Evolutionary conservation across 2,329 filamentous ascomycete genomes (phyloP).

Genomic region (Trichoderma lentiforme): DNA sequence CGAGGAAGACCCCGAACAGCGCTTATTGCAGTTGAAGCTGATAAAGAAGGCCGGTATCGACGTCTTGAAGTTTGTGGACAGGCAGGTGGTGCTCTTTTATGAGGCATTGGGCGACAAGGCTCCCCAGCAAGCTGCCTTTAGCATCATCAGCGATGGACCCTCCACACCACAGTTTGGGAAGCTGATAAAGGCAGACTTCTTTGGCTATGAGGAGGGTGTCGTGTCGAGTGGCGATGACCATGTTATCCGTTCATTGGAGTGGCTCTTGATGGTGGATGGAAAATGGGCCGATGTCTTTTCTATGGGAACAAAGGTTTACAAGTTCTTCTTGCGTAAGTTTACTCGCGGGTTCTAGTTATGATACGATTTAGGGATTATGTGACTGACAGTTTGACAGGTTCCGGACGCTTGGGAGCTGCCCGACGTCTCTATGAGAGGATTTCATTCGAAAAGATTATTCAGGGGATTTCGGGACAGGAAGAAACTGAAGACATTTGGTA

Average conservation of each 20-base stretch:
- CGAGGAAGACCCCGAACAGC: conserved; percentile 62
- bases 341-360: neutral
- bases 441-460: conserved; percentile 47
- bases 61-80: conserved; percentile 67
- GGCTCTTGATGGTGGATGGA: conserved; percentile 73
- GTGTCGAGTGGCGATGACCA: conserved; percentile 62
- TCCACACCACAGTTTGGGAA: conserved; percentile 45
- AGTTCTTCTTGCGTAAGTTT: conserved; percentile 76
- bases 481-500: conserved; percentile 37
- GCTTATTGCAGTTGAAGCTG: conserved; percentile 66
- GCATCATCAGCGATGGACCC: conserved; percentile 45
- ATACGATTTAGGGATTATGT: neutral
- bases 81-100: conserved; percentile 57
- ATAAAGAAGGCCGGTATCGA: conserved; percentile 75
- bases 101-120: conserved; percentile 41
- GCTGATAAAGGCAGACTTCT: conserved; percentile 67
- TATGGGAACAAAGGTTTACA: conserved; percentile 70
- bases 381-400: conserved; percentile 34
- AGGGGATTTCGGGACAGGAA: conserved; percentile 37
- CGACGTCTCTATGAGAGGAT: conserved; percentile 52
- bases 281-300: conserved; percentile 69
- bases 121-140: conserved; percentile 46
- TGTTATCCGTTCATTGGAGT: conserved; percentile 78
- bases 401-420: conserved; percentile 52
- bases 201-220: conserved; percentile 56